phyloP scores from a whole-genome alignment of 495 filamentous ascomycete genomes.

The Daldinia childiae region DNA sequence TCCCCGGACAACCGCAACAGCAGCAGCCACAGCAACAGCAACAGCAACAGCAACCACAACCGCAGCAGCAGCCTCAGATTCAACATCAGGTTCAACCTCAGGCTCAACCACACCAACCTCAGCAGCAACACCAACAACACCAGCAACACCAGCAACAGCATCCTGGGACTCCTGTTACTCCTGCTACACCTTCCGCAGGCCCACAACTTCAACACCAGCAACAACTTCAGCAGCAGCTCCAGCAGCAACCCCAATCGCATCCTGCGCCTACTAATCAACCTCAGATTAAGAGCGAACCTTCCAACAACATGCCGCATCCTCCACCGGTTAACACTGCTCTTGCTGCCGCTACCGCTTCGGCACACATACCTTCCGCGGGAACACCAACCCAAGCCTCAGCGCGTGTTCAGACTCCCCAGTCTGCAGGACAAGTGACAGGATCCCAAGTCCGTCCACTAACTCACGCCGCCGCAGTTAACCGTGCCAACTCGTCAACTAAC shows the following conservation, averaged over 20 bases:
- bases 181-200: conserved; percentile 22
- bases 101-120: conserved; percentile 20
- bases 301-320: conserved; percentile 49
- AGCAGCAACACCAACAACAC: conserved; percentile 32
- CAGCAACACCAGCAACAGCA: conserved; percentile 42
- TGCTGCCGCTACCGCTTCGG: conserved; percentile 51
- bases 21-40: conserved; percentile 11
- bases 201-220: conserved; percentile 38
- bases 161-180: conserved; percentile 33
- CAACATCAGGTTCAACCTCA: conserved; percentile 2
- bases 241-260: conserved; percentile 47
- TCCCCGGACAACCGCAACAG: conserved; percentile 38
- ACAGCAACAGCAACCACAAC: conserved; percentile 28
- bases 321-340: conserved; percentile 59
- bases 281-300: conserved; percentile 54
- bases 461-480: conserved; percentile 55
- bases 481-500: conserved; percentile 53
- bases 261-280: conserved; percentile 35
- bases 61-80: conserved; percentile 32
- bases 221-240: conserved; percentile 51
- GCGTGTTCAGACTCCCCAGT: conserved; percentile 57
- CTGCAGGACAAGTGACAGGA: conserved; percentile 53
- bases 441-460: conserved; percentile 55
- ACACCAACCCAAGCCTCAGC: conserved; percentile 57
- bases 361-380: conserved; percentile 51